phyloP scores from a whole-genome alignment of 139 green algal genomes.

The Micractinium sp. region DNA sequence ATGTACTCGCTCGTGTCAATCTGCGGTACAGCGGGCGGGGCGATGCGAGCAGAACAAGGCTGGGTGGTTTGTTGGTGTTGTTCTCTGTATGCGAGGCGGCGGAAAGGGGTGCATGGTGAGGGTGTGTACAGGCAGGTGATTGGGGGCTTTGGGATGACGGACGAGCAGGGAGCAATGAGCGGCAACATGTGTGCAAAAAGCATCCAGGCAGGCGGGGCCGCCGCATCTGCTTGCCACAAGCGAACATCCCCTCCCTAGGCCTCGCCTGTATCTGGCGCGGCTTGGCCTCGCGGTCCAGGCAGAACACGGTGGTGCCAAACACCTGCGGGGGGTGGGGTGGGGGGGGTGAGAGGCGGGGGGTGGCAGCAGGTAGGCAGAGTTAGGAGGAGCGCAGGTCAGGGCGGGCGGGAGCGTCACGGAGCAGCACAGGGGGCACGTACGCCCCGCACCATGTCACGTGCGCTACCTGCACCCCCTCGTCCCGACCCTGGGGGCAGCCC shows the following conservation, averaged over 20 bases:
- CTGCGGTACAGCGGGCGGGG: conserved; percentile 44
- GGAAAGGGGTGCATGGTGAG: no score
- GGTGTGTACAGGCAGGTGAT: no score
- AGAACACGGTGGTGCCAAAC: conserved; percentile 80
- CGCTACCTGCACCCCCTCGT: no score
- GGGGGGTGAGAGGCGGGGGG: not conserved
- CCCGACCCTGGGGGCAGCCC: not conserved
- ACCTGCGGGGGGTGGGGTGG: conserved; percentile 39
- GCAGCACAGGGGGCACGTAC: no score
- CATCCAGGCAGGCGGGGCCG: no score
- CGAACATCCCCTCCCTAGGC: not conserved
- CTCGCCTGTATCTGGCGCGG: conserved; percentile 82
- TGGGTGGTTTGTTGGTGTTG: no score
- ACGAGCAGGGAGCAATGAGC: not conserved
- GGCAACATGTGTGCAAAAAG: not conserved
- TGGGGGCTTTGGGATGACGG: no score
- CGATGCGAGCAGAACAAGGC: not conserved
- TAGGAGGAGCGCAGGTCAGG: not conserved
- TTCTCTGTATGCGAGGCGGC: no score
- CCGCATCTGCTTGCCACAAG: not conserved
- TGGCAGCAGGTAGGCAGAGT: not conserved
- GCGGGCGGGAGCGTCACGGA: no score
- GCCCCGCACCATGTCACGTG: no score
- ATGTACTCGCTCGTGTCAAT: conserved; percentile 96
- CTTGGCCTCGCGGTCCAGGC: conserved; percentile 97